These are phyloP conservation scores for Ophiostoma sp. DNA, from an alignment of 2,329 filamentous ascomycete species.

Conservation along the genomic window DNA sequence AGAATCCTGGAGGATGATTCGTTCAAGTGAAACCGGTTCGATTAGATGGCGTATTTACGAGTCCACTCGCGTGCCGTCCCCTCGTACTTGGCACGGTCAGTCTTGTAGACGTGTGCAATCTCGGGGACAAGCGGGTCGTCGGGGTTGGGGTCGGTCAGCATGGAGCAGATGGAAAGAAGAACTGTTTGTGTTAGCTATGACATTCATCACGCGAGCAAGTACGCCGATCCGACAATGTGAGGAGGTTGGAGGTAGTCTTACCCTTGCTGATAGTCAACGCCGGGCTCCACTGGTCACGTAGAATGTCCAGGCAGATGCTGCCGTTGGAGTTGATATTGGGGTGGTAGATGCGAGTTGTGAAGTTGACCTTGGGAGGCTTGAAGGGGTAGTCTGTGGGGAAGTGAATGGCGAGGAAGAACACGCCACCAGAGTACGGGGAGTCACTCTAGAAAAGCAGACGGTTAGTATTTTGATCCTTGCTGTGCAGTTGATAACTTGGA, in stretches of 20 bases:
- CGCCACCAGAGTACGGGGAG: constrained; percentile 94
- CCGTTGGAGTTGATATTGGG: constrained; percentile 99
- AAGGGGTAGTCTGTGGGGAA: constrained; percentile 99
- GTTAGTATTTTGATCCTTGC: background rate
- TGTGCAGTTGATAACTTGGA: too few relatives aligned
- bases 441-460: constrained; percentile 56
- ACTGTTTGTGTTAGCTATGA: constrained; percentile 48
- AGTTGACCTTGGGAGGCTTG: constrained; percentile 99
- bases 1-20: background rate
- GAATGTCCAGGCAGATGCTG: constrained; percentile 97
- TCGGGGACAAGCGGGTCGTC: constrained; percentile 98
- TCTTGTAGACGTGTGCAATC: constrained; percentile 99
- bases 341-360: constrained; percentile 99
- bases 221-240: background rate
- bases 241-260: constrained; percentile 38
- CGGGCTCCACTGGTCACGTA: constrained; percentile 98
- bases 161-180: constrained; percentile 96
- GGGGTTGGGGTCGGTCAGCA: constrained; percentile 98
- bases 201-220: too few relatives aligned
- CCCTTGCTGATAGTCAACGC: constrained; percentile 98
- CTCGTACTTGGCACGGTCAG: constrained; percentile 91
- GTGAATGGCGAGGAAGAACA: constrained; percentile 98
- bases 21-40: background rate
- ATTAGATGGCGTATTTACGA: constrained; percentile 92
- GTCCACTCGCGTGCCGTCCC: constrained; percentile 97